phyloP scores from a whole-genome alignment of 2,329 filamentous ascomycete genomes.

The Nemania diffusa region DNA sequence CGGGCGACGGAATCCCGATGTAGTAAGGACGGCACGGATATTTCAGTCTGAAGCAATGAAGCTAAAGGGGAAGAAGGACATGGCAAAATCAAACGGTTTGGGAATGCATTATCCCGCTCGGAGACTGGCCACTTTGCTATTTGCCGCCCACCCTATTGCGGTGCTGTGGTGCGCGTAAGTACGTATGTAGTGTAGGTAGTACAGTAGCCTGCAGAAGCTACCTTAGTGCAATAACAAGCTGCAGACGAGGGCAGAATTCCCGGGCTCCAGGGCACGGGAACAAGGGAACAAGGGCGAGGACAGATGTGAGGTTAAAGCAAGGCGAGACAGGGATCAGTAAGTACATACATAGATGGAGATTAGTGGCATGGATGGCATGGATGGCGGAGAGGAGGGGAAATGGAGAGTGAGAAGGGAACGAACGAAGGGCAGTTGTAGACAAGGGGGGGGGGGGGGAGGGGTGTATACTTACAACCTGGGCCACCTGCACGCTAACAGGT shows the following conservation, averaged over 20 bases:
- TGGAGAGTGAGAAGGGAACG: conserved; percentile 2
- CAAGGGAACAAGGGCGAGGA: conserved; percentile 26
- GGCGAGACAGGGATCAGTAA: conserved; percentile 31
- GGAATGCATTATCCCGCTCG: conserved; percentile 42
- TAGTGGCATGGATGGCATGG: conserved; percentile 17
- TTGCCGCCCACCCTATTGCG: conserved; percentile 28
- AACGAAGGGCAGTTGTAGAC: conserved; percentile 23
- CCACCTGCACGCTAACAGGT: conserved; percentile 29
- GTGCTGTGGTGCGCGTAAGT: neutral
- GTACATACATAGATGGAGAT: conserved; percentile 27
- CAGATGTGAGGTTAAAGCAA: conserved; percentile 29
- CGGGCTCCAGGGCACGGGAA: conserved; percentile 37
- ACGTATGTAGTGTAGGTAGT: neutral
- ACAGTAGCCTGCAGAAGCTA: conserved; percentile 11
- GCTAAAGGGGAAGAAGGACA: conserved; percentile 40
- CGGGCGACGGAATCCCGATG: conserved; percentile 31
- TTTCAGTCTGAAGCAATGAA: conserved; percentile 41
- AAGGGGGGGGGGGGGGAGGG: conserved; percentile 30
- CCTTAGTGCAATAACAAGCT: conserved; percentile 32
- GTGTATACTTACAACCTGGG: conserved; percentile 14
- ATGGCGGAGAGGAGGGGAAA: conserved; percentile 23
- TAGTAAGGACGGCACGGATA: conserved; percentile 47
- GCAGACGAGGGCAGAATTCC: conserved; percentile 31
- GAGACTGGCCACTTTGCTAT: conserved; percentile 23
- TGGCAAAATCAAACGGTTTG: conserved; percentile 46